Base-by-base conservation (phyloP, 2,329 filamentous ascomycete species). In the Ophiostoma australiae region DNA sequence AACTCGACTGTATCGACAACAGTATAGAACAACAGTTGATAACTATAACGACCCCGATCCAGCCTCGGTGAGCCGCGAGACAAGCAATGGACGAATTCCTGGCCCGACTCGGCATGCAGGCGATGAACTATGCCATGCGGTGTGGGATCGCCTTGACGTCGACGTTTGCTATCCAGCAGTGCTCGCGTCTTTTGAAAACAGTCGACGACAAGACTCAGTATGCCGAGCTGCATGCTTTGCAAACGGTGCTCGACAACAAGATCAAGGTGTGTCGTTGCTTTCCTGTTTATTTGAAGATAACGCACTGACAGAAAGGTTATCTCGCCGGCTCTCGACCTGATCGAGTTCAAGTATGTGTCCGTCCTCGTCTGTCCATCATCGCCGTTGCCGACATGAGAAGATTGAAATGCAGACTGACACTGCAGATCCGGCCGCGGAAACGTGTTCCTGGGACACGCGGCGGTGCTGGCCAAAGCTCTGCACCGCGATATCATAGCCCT, bases 111-210 rank as follows among this genome's bases (percentile, higher is more conserved):
- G 85, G 85, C 73, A 79, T 83, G 68, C 92, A 96, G 81, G 92
- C 92, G 68, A 90, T 96, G 86, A 97, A 93, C 81, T 96, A 95
- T 86, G 93, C 93, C 78, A 94, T 97, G 76, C 85, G 91, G 68
- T 94, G 93, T 23, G 93, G 93, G 68, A 90, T 98, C 75, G 89
- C 91, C 68, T 86, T 97, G 74, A 97, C 94, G 1, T 93, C 92
- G 69, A 88, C 86, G 55, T 97, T 93, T 81, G 92, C 93, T n/a
- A 85, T 97, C 73, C 87, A 87, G 72, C 93, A 97, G 80, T 93
- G 91, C 71, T 88, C 90, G 1, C 87, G 91, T 61, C 82, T 97
- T 15, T 83, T 97, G 72, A 92, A 91, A 82, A 90, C 88, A 58
- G 89, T 95, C 17, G 89, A 93, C 75, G 87, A 93, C 76, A 86